These are phyloP conservation scores for Hordeum pubiflorum DNA, from an alignment of 202 grass and related monocot species.

Conservation along the genomic window DNA sequence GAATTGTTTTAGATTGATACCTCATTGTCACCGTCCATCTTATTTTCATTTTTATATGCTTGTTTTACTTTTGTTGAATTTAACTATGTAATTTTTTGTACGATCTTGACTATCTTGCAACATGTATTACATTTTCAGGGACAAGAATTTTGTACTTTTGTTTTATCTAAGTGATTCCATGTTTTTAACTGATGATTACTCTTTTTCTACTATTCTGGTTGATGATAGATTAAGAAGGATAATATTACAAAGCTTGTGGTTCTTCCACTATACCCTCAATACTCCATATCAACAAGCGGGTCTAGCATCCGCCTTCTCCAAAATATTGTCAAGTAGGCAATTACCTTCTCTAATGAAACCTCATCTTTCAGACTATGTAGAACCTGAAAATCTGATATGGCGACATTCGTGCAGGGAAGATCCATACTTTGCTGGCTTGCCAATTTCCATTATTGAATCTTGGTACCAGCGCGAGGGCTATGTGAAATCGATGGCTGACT, in stretches of 20 bases:
- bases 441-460: slow-evolving; percentile 83
- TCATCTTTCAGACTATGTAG: not conserved
- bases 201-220: slow-evolving; percentile 5
- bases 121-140: not conserved
- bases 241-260: slow-evolving; percentile 82
- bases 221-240: slow-evolving; percentile 78
- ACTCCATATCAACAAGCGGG: slow-evolving; percentile 93
- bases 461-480: slow-evolving; percentile 94
- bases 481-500: slow-evolving; percentile 89
- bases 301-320: slow-evolving; percentile 90
- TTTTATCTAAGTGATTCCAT: not conserved
- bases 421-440: slow-evolving; percentile 71
- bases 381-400: slow-evolving; percentile 16
- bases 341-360: not conserved
- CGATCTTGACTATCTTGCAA: not conserved
- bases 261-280: slow-evolving; percentile 93
- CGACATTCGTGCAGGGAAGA: slow-evolving; percentile 61
- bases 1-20: not conserved
- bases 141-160: not conserved
- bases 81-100: not conserved
- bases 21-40: not conserved
- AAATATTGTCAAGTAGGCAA: slow-evolving; percentile 58
- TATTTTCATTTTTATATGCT: not conserved
- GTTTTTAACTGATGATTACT: slow-evolving; percentile 9
- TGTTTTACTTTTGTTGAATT: not conserved